phyloP scores from a whole-genome alignment of 768 basidiomycete species.

The Dendrothele bispora region DNA sequence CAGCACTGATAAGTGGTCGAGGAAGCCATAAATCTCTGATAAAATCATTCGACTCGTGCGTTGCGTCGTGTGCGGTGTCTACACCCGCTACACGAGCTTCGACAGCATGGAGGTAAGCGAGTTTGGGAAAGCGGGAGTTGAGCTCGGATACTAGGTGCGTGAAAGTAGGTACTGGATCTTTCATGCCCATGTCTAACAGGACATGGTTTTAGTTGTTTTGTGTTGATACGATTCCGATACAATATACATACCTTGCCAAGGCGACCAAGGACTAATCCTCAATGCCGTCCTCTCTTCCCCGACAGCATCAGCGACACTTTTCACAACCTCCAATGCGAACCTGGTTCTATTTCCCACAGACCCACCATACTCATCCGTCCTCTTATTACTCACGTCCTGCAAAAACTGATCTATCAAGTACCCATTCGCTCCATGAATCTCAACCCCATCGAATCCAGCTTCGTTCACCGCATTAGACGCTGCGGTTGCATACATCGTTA shows the following conservation, averaged over 20 bases:
- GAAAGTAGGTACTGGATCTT: conserved; percentile 36
- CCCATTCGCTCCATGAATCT: conserved; percentile 28
- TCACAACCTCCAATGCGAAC: conserved; percentile 45
- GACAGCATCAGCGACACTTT: conserved; percentile 42
- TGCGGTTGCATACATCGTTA: conserved; percentile 40
- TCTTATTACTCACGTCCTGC: conserved; percentile 40
- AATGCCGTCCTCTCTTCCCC: conserved; percentile 44
- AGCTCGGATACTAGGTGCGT: conserved; percentile 28
- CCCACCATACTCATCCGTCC: conserved; percentile 61
- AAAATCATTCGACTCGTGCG: conserved; percentile 14
- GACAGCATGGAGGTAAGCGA: conserved; percentile 44
- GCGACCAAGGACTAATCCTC: conserved; percentile 42
- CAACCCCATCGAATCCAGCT: conserved; percentile 57
- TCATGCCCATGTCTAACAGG: conserved; percentile 31
- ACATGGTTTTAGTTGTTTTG: not conserved
- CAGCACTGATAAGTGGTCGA: conserved; percentile 25
- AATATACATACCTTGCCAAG: conserved; percentile 26
- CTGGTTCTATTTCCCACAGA: conserved; percentile 47
- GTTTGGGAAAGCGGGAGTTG: conserved; percentile 24
- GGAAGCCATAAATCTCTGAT: conserved; percentile 23
- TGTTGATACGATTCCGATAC: not conserved
- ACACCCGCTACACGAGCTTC: conserved; percentile 27
- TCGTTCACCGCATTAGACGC: conserved; percentile 40
- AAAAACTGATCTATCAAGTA: conserved; percentile 50
- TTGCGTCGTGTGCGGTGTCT: not conserved